Evolutionary conservation across 352 stramenopile species (phyloP), one percentile per base, ranked within the genome.

Genomic region (Phytophthora idaei): DNA sequence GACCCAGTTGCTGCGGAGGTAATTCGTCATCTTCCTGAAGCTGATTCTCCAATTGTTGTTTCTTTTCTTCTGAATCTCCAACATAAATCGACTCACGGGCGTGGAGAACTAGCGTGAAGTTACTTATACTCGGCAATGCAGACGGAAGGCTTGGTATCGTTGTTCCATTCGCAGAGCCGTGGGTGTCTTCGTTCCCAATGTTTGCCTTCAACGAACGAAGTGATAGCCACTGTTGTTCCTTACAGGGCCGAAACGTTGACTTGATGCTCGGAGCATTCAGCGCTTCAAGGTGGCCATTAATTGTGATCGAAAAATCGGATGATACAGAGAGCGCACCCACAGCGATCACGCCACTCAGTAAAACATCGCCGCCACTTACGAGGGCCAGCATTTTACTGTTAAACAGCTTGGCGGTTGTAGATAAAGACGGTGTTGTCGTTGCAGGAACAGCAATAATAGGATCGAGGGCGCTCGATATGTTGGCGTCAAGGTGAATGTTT

Each of bases 81-180:
- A 94, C 56, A 31, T 69, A 70, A 44, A 94, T 92, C 21, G 81
- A 90, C 4, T 74, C 63, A 1, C 62, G 67, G 0, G 81, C 84
- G 28, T 83, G 55, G 5, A 94, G 45, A 1, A 86, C 64, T 12
- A 93, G 61, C 29, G 86, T 93, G 36, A 89, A 94, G 56, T 94
- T 94, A 36, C 64, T 71, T 42, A 59, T 21, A 39, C 31, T 57
- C 2, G 64, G 68, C 21, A 76, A 62, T 8, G 52, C 27, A 21
- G 71, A 64, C 3, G 68, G 63, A 7, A 79, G 57, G 15, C 7
- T 65, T 21, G 68, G 67, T 55, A 71, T 61, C 12, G 56, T 29
- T 53, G 21, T 17, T 27, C 31, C 64, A 21, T 55, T 29, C 0
- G 61, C 46, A 37, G 62, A 57, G 5, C 37, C 44, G 27, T 69